Evolutionary conservation across 208 protist genomes (phyloP).

Genomic region (Leishmania martiniquensis): DNA sequence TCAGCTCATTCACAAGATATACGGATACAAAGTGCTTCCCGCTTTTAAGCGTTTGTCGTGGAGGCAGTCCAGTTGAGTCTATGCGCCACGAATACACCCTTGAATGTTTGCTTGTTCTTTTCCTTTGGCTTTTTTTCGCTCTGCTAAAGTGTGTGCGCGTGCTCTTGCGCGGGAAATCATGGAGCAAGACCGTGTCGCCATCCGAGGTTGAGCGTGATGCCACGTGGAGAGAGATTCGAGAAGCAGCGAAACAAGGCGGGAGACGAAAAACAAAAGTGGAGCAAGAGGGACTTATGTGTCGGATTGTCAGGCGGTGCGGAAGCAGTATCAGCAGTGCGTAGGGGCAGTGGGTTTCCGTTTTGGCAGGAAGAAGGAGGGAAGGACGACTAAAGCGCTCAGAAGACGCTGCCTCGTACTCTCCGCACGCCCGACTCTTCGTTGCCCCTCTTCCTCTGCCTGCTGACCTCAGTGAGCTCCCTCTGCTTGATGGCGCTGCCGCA

Average conservation of each 20-base stretch:
- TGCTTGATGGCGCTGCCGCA: neutral
- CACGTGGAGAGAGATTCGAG: neutral
- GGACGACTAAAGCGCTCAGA: neutral
- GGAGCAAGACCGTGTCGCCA: neutral
- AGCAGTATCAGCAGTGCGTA: neutral
- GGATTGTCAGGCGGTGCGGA: neutral
- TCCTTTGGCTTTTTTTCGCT: neutral
- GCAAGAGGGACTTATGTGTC: neutral
- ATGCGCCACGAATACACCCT: neutral
- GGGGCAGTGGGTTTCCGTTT: neutral
- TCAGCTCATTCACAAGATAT: neutral
- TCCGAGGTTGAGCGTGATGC: neutral
- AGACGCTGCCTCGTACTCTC: neutral
- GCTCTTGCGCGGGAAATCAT: neutral
- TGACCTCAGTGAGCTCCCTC: neutral
- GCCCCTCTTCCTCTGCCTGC: neutral
- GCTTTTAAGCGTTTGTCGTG: neutral
- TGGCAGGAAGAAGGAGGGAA: neutral
- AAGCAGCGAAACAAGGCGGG: neutral
- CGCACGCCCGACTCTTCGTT: neutral
- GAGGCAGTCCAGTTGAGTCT: neutral
- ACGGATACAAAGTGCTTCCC: conserved; percentile 1
- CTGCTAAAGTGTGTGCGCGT: neutral
- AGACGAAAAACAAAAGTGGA: neutral
- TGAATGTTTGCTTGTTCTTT: neutral